Percentiles rank a stretch among this genome's conserved stretches.
These are phyloP conservation scores for Naegleria gruberi DNA, from an alignment of 208 protist genomes.

Conservation along the genomic window DNA sequence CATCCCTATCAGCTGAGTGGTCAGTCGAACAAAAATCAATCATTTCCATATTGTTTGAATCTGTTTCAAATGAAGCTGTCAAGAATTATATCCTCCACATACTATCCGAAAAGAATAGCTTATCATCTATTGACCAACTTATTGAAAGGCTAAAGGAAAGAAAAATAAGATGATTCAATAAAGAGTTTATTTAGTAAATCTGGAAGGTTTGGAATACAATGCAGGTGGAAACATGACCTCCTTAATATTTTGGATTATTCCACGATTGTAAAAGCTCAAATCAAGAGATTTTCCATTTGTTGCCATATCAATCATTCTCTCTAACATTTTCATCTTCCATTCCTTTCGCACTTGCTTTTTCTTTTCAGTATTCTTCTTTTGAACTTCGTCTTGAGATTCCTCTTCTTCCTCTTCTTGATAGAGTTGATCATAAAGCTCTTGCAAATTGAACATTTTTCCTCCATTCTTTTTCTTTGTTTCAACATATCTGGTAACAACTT, in stretches of 20 bases:
- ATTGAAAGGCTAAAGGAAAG: no score
- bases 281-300: not conserved
- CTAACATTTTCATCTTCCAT: not conserved
- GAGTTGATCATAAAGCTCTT: not conserved
- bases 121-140: no score
- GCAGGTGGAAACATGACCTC: not conserved
- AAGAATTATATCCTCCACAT: not conserved
- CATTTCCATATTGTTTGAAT: not conserved
- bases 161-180: no score
- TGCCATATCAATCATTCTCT: not conserved
- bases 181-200: no score
- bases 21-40: not conserved
- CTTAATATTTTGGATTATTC: not conserved
- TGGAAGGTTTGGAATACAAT: not conserved
- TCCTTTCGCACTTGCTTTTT: constrained; percentile 2
- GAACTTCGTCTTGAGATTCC: not conserved
- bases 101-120: no score
- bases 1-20: not conserved
- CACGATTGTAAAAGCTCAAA: not conserved
- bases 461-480: not conserved
- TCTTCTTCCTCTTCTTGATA: not conserved
- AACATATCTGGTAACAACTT: not conserved
- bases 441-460: not conserved
- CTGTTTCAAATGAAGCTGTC: not conserved
- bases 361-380: not conserved